Evolutionary conservation across 2,329 filamentous ascomycete genomes (phyloP), one percentile per base, ranked within the genome.

Genomic region (Xylariomycetidae sp.): DNA sequence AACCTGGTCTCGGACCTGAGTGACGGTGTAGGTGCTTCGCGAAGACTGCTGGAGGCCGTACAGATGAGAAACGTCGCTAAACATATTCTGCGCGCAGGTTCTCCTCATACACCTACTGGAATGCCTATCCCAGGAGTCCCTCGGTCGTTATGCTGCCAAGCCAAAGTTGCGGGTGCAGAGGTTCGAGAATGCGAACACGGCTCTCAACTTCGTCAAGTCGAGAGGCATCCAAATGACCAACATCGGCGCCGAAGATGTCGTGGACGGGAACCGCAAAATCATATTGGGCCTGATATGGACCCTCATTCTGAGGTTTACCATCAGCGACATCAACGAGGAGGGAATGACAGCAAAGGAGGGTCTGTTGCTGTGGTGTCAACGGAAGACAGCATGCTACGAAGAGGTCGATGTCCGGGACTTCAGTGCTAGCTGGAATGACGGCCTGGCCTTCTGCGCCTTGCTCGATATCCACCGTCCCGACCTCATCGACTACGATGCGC

Each of bases 261-360:
- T 98, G 19, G 90, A 98, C 60, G 92, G 92, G 22, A 98, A 96
- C 61, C 77, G 85, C 49, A 98, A 96, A 71, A 95, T 98, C 54
- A 94, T 96, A 39, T 72, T 98, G 19, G 92, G 92, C 19, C 70
- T 98, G 50, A 95, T 98, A 62, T 98, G 92, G 92, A 98, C 89
- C 5, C 72, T 98, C 43, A 98, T 98, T 81, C 70, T 95, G 47
- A 77, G 92, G 31, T 98, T 98, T 61, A 98, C 92, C 48, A 98
- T 98, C 58, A 95, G 83, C 59, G 92, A 98, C 61, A 98, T 98
- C 67, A 96, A 93, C 58, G 84, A 90, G 60, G 92, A 95, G 70
- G 92, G 92, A 46, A 82, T 96, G 78, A 95, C 90, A 32, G 92
- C 92, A 38, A 95, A 96, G 62, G 92, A 96, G 59, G 92, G 92